Evolutionary conservation across 208 protist genomes (phyloP).

Genomic region (Kentomonas sorsogonicus): DNA sequence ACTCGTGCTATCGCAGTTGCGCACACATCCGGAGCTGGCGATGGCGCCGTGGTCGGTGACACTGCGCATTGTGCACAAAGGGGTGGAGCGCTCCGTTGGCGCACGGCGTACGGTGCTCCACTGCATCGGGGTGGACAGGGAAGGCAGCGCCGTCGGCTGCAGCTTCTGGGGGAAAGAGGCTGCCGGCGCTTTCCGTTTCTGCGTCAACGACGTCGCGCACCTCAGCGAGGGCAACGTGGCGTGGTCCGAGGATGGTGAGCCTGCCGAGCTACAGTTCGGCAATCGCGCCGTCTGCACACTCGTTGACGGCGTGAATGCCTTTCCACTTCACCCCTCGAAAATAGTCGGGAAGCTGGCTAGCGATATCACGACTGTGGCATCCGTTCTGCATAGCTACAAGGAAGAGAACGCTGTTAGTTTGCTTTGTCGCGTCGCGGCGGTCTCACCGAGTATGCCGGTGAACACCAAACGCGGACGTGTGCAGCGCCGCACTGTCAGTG

Average conservation of each 20-base stretch:
- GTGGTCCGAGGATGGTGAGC: conserved; percentile 26
- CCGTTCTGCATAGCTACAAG: conserved; percentile 17
- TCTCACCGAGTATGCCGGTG: conserved; percentile 20
- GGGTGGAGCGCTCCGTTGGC: conserved; percentile 19
- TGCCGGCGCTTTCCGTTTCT: conserved; percentile 18
- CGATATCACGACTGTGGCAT: conserved; percentile 19
- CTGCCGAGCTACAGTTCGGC: conserved; percentile 34
- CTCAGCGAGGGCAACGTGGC: conserved; percentile 21
- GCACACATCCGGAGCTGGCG: conserved; percentile 23
- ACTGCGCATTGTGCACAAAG: conserved; percentile 57
- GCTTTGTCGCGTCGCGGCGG: conserved; percentile 28
- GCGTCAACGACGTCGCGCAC: conserved; percentile 25
- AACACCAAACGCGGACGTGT: conserved; percentile 64
- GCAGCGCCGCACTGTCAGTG: conserved; percentile 23
- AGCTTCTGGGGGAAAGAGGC: conserved; percentile 17
- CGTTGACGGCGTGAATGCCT: not conserved
- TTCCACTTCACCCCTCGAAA: conserved; percentile 26
- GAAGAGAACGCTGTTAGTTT: conserved; percentile 52
- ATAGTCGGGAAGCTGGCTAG: conserved; percentile 33
- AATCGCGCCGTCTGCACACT: not conserved
- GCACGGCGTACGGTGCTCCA: conserved; percentile 14
- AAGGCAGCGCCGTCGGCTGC: conserved; percentile 39
- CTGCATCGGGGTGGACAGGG: conserved; percentile 45
- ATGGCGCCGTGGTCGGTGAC: conserved; percentile 37
- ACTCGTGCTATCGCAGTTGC: conserved; percentile 36